Base-by-base conservation (phyloP, 2,329 filamentous ascomycete species). In the Aspergillus aculeatinus region DNA sequence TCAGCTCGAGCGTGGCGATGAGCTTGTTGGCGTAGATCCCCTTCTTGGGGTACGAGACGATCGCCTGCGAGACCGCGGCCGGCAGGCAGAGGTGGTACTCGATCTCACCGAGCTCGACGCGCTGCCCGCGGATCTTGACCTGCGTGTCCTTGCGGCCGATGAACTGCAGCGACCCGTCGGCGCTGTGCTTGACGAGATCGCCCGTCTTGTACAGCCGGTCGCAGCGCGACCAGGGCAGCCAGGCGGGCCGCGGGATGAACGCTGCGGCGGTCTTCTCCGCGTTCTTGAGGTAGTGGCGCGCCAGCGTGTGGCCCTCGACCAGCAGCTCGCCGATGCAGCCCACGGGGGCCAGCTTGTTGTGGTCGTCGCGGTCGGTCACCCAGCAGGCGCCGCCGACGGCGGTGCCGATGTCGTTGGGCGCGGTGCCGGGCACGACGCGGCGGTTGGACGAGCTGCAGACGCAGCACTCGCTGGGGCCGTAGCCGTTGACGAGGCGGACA, bases 381-480 rank as follows among this genome's bases (percentile, higher is more conserved):
- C 69, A 71, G 39, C 51, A 62, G 16, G 55, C 44, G 35, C 44
- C 52, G 27, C 65, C 61, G 39, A 64, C 21, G 10, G 56, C 31
- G 25, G 35, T 53, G 14, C 66, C 67, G 25, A 68, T 67, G 23
- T 61, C 59, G 35, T 55, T 60, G 6, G 54, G 42, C 2, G 47
- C 21, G 5, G 49, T 54, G 39, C 51, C 21, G 10, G 60, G 44
- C 4, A 50, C 25, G 48, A 50, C 48, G 12, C 29, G 25, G 12
- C 48, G 48, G 23, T 50, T 50, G 9, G 48, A 50, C 4, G 48
- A 44, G 11, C 51, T 44, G 21, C 29, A 31, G 12, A 33, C 31
- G 2, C 33, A 27, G 33, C 39, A 58, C 42, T 57, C 54, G 27
- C 39, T 31, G 81, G 83, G 51, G 81, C 76, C 4, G 77, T 70